phyloP scores from a whole-genome alignment of 768 basidiomycete genomes.

The Hypsizygus marmoreus region DNA sequence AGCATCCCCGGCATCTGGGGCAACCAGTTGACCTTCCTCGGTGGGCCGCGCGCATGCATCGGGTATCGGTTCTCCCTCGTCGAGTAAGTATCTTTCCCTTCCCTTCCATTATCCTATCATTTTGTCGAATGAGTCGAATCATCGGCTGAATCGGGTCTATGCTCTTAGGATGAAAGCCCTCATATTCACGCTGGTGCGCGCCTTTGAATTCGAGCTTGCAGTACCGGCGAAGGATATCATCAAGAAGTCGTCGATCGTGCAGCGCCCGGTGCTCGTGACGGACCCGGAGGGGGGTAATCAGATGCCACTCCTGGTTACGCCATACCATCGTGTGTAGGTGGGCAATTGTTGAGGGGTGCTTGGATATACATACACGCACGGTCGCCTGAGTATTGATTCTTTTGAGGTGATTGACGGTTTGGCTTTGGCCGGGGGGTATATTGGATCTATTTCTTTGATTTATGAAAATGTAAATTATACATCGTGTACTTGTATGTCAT shows the following conservation, averaged over 20 bases:
- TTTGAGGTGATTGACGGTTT: too few species aligned
- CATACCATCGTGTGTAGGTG: too few species aligned
- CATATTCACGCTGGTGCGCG: conserved; percentile 50
- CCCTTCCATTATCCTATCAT: not conserved
- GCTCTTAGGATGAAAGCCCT: conserved; percentile 35
- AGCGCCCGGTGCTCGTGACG: conserved; percentile 43
- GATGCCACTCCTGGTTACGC: conserved; percentile 44
- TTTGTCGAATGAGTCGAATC: too few species aligned
- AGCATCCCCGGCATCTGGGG: conserved; percentile 62
- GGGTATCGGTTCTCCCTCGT: conserved; percentile 65
- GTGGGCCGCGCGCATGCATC: conserved; percentile 67
- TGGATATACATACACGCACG: too few species aligned
- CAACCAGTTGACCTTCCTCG: conserved; percentile 61
- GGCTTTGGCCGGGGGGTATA: too few species aligned
- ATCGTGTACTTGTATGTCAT: too few species aligned
- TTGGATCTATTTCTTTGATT: too few species aligned
- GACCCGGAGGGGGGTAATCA: conserved; percentile 41
- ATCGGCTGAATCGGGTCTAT: too few species aligned
- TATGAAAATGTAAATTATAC: too few species aligned
- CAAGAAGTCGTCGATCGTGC: conserved; percentile 41
- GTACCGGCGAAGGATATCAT: conserved; percentile 47
- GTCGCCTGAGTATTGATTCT: too few species aligned
- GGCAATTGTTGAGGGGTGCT: too few species aligned
- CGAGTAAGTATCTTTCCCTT: conserved; percentile 36
- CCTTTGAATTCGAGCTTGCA: conserved; percentile 56